A percentile compares a stretch with the other conserved stretches of the same genome.
Evolutionary conservation across 2,329 filamentous ascomycete species (phyloP).

Genomic region (Aotearoamyces nothofagi): DNA sequence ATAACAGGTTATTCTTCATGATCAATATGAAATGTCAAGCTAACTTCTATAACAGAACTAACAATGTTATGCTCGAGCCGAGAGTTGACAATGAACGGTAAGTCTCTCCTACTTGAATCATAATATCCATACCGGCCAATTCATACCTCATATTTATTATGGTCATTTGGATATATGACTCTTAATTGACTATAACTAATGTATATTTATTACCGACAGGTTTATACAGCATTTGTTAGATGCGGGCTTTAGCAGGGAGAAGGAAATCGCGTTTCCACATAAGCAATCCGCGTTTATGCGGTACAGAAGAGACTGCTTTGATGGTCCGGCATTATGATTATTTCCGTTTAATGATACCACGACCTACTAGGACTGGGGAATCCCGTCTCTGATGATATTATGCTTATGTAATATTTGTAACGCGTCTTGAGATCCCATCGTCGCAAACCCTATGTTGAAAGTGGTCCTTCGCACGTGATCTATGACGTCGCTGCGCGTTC

Average conservation of each 20-base stretch:
- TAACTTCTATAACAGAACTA: too few relatives aligned
- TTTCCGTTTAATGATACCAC: too few relatives aligned
- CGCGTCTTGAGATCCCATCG: too few relatives aligned
- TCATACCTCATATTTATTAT: not conserved
- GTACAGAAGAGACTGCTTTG: constrained; percentile 66
- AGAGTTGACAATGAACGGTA: constrained; percentile 83
- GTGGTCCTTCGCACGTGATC: too few relatives aligned
- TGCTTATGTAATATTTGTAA: too few relatives aligned
- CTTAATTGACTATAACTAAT: constrained; percentile 7
- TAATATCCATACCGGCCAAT: not conserved
- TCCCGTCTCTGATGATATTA: too few relatives aligned
- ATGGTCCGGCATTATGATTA: constrained; percentile 41
- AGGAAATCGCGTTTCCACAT: constrained; percentile 75
- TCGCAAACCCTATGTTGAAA: too few relatives aligned
- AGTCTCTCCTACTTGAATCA: constrained; percentile 35
- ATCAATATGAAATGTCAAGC: too few relatives aligned
- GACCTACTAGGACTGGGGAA: too few relatives aligned
- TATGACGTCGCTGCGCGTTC: too few relatives aligned
- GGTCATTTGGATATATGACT: not conserved
- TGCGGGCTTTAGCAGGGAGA: constrained; percentile 73
- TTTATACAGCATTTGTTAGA: constrained; percentile 53
- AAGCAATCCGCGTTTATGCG: constrained; percentile 85
- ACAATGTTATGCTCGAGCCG: constrained; percentile 74
- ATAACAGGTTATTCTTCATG: too few relatives aligned
- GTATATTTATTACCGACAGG: constrained; percentile 22